These are phyloP conservation scores for Metschnikowia continentalis DNA, from an alignment of 805 yeast genomes.

Conservation along the genomic window DNA sequence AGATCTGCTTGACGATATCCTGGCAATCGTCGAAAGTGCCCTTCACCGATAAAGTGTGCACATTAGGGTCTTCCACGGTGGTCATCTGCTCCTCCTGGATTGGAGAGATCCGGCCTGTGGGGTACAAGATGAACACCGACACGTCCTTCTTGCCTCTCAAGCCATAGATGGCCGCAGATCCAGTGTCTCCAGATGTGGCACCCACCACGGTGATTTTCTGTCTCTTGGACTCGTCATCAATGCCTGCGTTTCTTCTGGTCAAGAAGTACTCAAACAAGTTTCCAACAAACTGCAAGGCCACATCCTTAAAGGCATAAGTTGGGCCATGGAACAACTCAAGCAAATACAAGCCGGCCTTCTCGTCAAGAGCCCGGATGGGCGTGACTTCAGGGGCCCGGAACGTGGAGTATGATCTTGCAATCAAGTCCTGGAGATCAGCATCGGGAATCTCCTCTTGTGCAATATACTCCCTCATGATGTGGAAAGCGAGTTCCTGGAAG, in stretches of 20 bases:
- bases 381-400: slow-evolving; percentile 88
- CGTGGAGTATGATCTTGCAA: slow-evolving; percentile 77
- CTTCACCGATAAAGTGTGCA: slow-evolving; percentile 89
- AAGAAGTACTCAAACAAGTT: slow-evolving; percentile 92
- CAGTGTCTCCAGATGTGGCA: slow-evolving; percentile 99
- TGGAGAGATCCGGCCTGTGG: slow-evolving; percentile 96
- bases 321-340: slow-evolving; percentile 98
- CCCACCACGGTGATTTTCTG: slow-evolving; percentile 94
- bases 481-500: slow-evolving; percentile 83
- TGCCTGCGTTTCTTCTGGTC: slow-evolving; percentile 60
- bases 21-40: slow-evolving; percentile 99
- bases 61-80: slow-evolving; percentile 86
- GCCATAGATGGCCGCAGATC: slow-evolving; percentile 98
- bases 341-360: slow-evolving; percentile 57
- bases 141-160: slow-evolving; percentile 95
- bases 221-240: slow-evolving; percentile 50
- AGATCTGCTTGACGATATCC: slow-evolving; percentile 88
- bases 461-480: slow-evolving; percentile 79
- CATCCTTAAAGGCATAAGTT: slow-evolving; percentile 98
- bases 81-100: slow-evolving; percentile 99
- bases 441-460: slow-evolving; percentile 67
- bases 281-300: slow-evolving; percentile 96
- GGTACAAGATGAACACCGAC: slow-evolving; percentile 93
- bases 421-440: slow-evolving; percentile 58
- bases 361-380: slow-evolving; percentile 67